Conservation (phyloP, 2,329 filamentous ascomycete species). For the Diaporthe sp. region DNA sequence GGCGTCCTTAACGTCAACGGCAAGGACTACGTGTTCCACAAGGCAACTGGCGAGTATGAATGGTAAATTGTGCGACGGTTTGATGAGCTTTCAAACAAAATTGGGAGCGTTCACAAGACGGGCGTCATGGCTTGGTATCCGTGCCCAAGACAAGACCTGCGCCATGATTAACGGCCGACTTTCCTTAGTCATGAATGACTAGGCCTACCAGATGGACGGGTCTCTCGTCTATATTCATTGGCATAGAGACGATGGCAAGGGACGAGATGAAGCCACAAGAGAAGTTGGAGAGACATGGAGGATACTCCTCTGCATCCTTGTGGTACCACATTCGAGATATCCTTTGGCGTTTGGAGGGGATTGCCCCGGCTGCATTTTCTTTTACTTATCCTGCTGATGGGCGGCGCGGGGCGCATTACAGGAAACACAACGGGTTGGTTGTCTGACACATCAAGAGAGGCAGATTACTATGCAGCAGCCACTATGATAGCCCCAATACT, state of each 20-base stretch:
- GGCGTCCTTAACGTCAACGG: slow-evolving; percentile 93
- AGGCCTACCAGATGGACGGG: neutral
- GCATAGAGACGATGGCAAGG: neutral
- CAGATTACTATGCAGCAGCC: slow-evolving; percentile 26
- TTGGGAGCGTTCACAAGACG: neutral
- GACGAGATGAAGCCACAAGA: neutral
- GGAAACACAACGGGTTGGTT: neutral
- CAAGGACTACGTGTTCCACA: slow-evolving; percentile 98
- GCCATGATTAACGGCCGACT: slow-evolving; percentile 17
- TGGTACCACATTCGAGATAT: neutral
- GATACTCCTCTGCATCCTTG: neutral
- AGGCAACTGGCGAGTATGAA: slow-evolving; percentile 96
- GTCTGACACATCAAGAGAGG: slow-evolving; percentile 17
- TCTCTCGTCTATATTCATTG: neutral
- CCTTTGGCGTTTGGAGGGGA: slow-evolving; percentile 22
- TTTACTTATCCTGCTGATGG: neutral
- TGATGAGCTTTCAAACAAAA: neutral
- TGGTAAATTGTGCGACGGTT: slow-evolving; percentile 72
- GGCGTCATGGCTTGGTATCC: neutral
- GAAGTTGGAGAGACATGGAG: neutral
- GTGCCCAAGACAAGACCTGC: neutral
- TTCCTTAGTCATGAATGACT: neutral
- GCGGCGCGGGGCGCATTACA: neutral
- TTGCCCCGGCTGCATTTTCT: slow-evolving; percentile 27
- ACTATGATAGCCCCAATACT: neutral